Base-by-base conservation (phyloP, 495 filamentous ascomycete species). In the Penicillium coprophilum region DNA sequence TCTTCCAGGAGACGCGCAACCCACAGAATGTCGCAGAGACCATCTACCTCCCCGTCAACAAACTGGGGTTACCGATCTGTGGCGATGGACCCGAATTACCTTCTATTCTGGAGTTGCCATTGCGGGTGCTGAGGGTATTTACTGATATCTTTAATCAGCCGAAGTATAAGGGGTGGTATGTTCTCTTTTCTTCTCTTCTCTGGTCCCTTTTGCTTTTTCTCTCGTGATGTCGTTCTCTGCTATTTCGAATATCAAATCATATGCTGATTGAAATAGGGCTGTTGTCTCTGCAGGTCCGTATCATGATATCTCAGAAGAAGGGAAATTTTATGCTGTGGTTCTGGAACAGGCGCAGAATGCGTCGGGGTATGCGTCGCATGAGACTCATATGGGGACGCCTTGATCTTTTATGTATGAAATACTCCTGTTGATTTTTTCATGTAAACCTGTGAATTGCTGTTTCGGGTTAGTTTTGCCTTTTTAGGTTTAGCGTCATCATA, bases 91-190 rank as follows among this genome's bases (percentile, higher is more conserved):
- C 72, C 1, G 71, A 72, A n/a, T 45, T 71, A 8, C 74, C 67
- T 6, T 73, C 70, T 17, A 71, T 78, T 9, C 46, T 76, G 43
- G 66, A 74, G n/a, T 45, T 78, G 46, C 75, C 75, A 27, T 53
- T 78, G 53, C 61, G 69, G 9, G 69, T 70, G 31, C 36, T 78
- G 58, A 66, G 57, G 41, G 69, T 66, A 10, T 78, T 78, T 63
- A 78, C 75, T 27, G 75, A 76, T 17, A 71, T 76, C 53, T 78
- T 78, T 30, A 78, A 78, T 65, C 66, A 68, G 50, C 69, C 70
- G 2, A 76, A 70, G 58, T 78, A 75, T 66, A 75, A 76, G 58
- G 73, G 73, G 20, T 78, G 75, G 75, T 77, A 65, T 32, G 73
- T 74, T 9, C 46, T 50, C 32, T 43, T 57, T 50, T 20, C 40